A percentile compares a stretch with the other conserved stretches of the same genome.
phyloP scores from a whole-genome alignment of 768 basidiomycete genomes.

The Auricularia auricula-judae region DNA sequence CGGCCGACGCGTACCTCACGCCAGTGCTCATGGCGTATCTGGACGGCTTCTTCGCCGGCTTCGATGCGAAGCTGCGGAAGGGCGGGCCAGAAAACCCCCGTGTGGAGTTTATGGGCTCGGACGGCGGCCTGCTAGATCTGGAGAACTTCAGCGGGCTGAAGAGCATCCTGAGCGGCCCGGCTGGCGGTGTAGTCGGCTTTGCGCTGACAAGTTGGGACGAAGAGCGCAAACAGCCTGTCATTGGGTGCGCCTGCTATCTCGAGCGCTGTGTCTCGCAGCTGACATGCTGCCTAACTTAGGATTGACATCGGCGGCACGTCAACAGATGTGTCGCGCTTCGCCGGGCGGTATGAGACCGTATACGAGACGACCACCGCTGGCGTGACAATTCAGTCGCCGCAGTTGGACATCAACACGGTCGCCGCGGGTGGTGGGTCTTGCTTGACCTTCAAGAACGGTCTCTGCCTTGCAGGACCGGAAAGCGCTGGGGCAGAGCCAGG shows the following conservation, averaged over 20 bases:
- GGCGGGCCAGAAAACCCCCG: slow-evolving; percentile 35
- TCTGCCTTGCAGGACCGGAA: slow-evolving; percentile 86
- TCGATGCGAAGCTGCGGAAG: slow-evolving; percentile 62
- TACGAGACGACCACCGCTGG: slow-evolving; percentile 96
- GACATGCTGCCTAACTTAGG: slow-evolving; percentile 25
- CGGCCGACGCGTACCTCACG: slow-evolving; percentile 91
- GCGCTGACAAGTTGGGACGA: slow-evolving; percentile 87
- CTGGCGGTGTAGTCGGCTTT: slow-evolving; percentile 93
- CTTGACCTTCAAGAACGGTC: slow-evolving; percentile 77
- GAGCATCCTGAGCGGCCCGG: slow-evolving; percentile 87
- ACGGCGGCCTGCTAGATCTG: slow-evolving; percentile 74
- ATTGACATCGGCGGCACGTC: slow-evolving; percentile 93
- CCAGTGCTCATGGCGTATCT: slow-evolving; percentile 78
- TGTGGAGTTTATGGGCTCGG: slow-evolving; percentile 94
- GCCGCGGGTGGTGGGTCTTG: slow-evolving; percentile 93
- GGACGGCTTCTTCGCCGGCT: slow-evolving; percentile 84
- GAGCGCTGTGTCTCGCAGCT: not conserved
- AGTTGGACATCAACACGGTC: slow-evolving; percentile 92
- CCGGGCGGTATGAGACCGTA: slow-evolving; percentile 83
- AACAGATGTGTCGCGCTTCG: slow-evolving; percentile 89
- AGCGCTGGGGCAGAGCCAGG: slow-evolving; percentile 92
- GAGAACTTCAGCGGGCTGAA: slow-evolving; percentile 86
- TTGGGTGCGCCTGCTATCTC: slow-evolving; percentile 46
- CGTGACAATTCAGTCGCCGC: slow-evolving; percentile 83
- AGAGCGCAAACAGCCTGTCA: slow-evolving; percentile 58